phyloP scores from a whole-genome alignment of 1,284 basidiomycete genomes.

The Tylopilus sp. region DNA sequence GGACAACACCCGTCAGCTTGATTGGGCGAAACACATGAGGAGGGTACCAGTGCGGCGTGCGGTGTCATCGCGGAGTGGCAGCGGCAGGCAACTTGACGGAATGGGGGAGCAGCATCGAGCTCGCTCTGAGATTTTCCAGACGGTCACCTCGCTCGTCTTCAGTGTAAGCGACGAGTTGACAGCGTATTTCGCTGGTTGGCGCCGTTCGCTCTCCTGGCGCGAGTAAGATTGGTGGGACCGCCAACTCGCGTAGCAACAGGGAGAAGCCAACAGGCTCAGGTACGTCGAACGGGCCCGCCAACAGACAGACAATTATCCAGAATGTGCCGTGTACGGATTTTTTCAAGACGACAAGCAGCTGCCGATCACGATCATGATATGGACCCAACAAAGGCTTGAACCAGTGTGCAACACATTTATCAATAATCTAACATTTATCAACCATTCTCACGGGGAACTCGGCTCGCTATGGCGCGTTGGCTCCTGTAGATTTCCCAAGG shows the following conservation, averaged over 20 bases:
- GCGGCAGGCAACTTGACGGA: too few species aligned
- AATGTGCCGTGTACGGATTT: too few species aligned
- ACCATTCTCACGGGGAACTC: too few species aligned
- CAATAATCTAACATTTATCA: too few species aligned
- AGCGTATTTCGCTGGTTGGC: slow-evolving; percentile 80
- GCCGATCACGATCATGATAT: slow-evolving; percentile 16
- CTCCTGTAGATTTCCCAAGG: not conserved
- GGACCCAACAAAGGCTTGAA: too few species aligned
- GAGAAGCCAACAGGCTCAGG: too few species aligned
- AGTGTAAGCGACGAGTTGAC: slow-evolving; percentile 74
- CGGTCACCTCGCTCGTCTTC: slow-evolving; percentile 45
- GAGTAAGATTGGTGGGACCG: slow-evolving; percentile 49
- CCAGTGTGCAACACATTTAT: too few species aligned
- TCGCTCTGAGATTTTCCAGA: too few species aligned
- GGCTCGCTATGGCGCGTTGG: slow-evolving; percentile 58
- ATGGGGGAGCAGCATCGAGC: too few species aligned
- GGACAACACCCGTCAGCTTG: slow-evolving; percentile 48
- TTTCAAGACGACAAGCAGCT: slow-evolving; percentile 18
- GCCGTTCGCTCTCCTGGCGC: slow-evolving; percentile 77
- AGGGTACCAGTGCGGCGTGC: too few species aligned
- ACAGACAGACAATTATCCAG: slow-evolving; percentile 81
- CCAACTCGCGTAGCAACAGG: slow-evolving; percentile 20
- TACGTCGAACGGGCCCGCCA: slow-evolving; percentile 27
- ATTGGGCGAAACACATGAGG: slow-evolving; percentile 46
- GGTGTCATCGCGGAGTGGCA: too few species aligned